These are phyloP conservation scores for Monilinia fructicola DNA, from an alignment of 2,329 filamentous ascomycete genomes.

Conservation along the genomic window DNA sequence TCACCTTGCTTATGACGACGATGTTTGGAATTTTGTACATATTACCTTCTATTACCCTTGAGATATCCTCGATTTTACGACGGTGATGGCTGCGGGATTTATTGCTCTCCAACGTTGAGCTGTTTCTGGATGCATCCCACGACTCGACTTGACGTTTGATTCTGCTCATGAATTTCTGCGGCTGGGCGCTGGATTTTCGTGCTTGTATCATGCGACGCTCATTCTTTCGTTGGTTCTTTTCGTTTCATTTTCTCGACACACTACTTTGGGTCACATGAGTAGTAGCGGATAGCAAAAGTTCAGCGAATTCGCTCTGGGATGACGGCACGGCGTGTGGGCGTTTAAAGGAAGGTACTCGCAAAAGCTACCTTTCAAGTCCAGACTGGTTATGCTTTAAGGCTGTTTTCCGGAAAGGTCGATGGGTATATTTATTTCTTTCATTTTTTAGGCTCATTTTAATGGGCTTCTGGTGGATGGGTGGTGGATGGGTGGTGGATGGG, in stretches of 20 bases:
- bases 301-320: slow-evolving; percentile 39
- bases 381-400: slow-evolving; percentile 35
- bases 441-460: slow-evolving; percentile 29
- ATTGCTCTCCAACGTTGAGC: slow-evolving; percentile 30
- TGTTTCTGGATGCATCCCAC: slow-evolving; percentile 26
- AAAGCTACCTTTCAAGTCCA: slow-evolving; percentile 35
- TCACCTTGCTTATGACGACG: slow-evolving; percentile 24
- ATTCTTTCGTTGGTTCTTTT: slow-evolving; percentile 29
- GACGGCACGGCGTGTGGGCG: slow-evolving; percentile 38
- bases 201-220: slow-evolving; percentile 42
- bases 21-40: slow-evolving; percentile 40
- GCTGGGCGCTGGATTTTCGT: slow-evolving; percentile 31
- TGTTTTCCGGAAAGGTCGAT: slow-evolving; percentile 38
- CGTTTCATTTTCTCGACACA: slow-evolving; percentile 29
- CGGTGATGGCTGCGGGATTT: slow-evolving; percentile 28
- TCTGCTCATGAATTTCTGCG: slow-evolving; percentile 29
- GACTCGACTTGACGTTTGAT: slow-evolving; percentile 27
- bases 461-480: slow-evolving; percentile 27
- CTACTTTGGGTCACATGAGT: slow-evolving; percentile 36
- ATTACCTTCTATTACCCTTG: slow-evolving; percentile 36
- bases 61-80: slow-evolving; percentile 37
- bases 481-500: slow-evolving; percentile 21
- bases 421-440: slow-evolving; percentile 34
- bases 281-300: slow-evolving; percentile 40
- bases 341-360: slow-evolving; percentile 34